A percentile compares a stretch with the other conserved stretches of the same genome.
phyloP scores from a whole-genome alignment of 192 early-diverging fungal genomes.

The Entomortierella lignicola region DNA sequence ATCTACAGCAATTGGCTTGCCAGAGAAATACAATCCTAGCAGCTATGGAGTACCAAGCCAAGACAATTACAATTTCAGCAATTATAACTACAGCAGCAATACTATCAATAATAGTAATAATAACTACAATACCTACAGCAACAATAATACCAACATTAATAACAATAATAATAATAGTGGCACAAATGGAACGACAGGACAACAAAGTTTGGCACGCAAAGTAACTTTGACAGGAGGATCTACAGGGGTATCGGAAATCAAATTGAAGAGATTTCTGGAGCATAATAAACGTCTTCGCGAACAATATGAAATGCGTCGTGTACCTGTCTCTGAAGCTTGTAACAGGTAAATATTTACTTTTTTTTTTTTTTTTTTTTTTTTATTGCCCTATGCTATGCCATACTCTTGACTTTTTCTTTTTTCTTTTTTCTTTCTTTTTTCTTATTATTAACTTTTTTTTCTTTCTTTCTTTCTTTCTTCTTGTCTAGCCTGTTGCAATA shows the following conservation, averaged over 20 bases:
- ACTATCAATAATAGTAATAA: background rate
- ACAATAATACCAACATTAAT: background rate
- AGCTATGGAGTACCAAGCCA: background rate
- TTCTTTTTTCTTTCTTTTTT: background rate
- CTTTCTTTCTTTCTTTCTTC: background rate
- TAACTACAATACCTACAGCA: background rate
- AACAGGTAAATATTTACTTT: constrained; percentile 43
- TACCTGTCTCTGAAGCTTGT: constrained; percentile 79
- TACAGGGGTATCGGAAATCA: constrained; percentile 66
- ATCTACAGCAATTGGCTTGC: background rate
- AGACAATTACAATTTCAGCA: background rate
- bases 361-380: background rate
- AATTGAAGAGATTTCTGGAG: constrained; percentile 77
- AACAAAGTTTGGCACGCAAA: background rate
- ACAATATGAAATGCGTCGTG: constrained; percentile 80
- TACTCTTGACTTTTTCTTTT: background rate
- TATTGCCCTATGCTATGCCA: background rate
- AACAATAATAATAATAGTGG: background rate
- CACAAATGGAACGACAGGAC: background rate
- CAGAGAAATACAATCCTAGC: background rate
- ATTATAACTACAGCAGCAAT: background rate
- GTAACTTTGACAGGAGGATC: background rate
- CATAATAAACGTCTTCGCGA: constrained; percentile 78
- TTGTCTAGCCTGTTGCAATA: constrained; percentile 49
- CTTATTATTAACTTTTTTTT: background rate